Conservation (phyloP, 2,329 filamentous ascomycete genomes). For the Parastagonospora nodorum region DNA sequence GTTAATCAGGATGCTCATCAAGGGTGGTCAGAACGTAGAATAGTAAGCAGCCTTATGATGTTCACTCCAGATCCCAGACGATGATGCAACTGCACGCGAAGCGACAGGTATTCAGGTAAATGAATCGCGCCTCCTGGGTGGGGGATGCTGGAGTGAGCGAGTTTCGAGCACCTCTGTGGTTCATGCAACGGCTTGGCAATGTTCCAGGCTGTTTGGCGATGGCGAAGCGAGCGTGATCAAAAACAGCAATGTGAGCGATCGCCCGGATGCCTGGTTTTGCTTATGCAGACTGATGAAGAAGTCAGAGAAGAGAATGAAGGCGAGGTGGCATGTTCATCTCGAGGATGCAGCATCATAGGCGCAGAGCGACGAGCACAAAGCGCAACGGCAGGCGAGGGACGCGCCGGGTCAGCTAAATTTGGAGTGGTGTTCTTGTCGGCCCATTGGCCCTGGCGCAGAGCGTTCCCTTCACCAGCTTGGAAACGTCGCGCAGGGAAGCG, state of each 20-base stretch:
- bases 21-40: slow-evolving; percentile 29
- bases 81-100: slow-evolving; percentile 8
- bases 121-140: slow-evolving; percentile 20
- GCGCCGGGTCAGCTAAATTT: slow-evolving; percentile 13
- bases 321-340: slow-evolving; percentile 7
- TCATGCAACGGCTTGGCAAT: slow-evolving; percentile 33
- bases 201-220: slow-evolving; percentile 31
- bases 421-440: slow-evolving; percentile 3
- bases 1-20: slow-evolving; percentile 26
- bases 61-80: slow-evolving; percentile 5
- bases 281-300: background rate
- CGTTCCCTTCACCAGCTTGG: slow-evolving; percentile 3
- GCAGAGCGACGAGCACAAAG: slow-evolving; percentile 7
- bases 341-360: slow-evolving; percentile 11
- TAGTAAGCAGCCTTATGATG: slow-evolving; percentile 22
- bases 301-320: background rate
- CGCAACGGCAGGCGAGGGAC: slow-evolving; percentile 7
- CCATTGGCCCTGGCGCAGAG: slow-evolving; percentile 9
- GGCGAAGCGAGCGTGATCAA: background rate
- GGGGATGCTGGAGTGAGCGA: slow-evolving; percentile 24
- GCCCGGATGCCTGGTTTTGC: background rate
- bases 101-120: slow-evolving; percentile 22
- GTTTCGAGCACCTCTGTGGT: slow-evolving; percentile 28
- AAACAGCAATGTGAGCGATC: background rate
- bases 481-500: slow-evolving; percentile 12